A percentile compares a stretch with the other conserved stretches of the same genome.
These are phyloP conservation scores for Neurospora sp. DNA, from an alignment of 495 filamentous ascomycete species.

Conservation along the genomic window DNA sequence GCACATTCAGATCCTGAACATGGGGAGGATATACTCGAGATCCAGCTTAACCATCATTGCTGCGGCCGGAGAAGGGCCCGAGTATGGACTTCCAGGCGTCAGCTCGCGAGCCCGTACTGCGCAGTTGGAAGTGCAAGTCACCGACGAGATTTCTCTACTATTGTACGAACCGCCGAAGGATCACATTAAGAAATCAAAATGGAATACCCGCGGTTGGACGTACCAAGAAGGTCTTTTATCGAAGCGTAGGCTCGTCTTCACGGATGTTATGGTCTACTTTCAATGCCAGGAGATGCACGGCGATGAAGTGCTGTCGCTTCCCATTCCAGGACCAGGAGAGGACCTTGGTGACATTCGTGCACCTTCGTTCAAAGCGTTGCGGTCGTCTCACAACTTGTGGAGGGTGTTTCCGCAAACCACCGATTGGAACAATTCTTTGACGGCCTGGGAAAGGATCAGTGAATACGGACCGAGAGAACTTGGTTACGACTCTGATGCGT, in stretches of 20 bases:
- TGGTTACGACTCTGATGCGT: background rate
- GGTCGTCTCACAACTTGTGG: rapidly evolving
- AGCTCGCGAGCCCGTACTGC: background rate
- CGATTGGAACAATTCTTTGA: background rate
- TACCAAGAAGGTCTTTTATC: conserved; percentile 32
- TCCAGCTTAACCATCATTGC: conserved; percentile 25
- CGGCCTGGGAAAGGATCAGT: background rate
- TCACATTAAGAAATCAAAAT: conserved; percentile 9
- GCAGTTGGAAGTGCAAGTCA: background rate
- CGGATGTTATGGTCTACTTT: conserved; percentile 24
- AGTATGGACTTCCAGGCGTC: conserved; percentile 23
- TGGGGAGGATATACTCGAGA: conserved; percentile 26
- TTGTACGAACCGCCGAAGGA: background rate
- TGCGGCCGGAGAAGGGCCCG: conserved; percentile 13
- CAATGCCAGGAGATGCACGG: conserved; percentile 21
- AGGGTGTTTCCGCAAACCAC: background rate
- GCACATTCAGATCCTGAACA: conserved; percentile 19
- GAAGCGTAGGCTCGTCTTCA: conserved; percentile 10
- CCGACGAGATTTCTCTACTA: background rate
- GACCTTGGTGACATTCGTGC: background rate
- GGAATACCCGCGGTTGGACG: conserved; percentile 32
- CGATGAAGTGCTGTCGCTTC: conserved; percentile 3
- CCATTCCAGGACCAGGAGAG: background rate
- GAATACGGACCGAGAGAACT: background rate
- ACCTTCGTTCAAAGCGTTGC: rapidly evolving